These are phyloP conservation scores for Irpex rosettiformis DNA, from an alignment of 1,284 basidiomycete species.

Conservation along the genomic window DNA sequence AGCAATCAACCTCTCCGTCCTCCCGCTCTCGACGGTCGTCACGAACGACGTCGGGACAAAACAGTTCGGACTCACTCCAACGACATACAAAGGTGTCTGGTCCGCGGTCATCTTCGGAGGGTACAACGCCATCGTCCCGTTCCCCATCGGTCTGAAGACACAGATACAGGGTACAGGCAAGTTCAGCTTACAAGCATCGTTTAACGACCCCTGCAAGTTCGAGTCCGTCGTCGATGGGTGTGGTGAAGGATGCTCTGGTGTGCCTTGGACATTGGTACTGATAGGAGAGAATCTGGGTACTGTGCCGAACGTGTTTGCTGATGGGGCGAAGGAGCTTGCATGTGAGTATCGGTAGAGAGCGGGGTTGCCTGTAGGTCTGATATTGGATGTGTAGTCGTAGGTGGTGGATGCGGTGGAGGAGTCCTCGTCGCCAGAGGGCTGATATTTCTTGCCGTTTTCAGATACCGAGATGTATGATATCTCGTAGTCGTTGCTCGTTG, in stretches of 20 bases:
- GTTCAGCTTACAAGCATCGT: neutral
- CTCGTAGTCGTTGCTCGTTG: neutral
- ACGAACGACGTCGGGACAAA: constrained; percentile 16
- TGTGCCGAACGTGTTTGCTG: neutral
- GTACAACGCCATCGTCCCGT: constrained; percentile 6
- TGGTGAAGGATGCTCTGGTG: neutral
- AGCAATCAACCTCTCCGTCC: constrained; percentile 3
- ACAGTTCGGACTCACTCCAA: constrained; percentile 14
- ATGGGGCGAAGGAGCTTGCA: neutral
- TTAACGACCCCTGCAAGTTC: too few relatives aligned
- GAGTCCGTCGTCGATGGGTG: neutral
- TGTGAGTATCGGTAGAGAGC: neutral
- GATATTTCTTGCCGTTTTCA: neutral
- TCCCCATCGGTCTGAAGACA: neutral
- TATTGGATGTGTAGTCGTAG: neutral
- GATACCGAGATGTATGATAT: neutral
- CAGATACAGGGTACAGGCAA: constrained; percentile 2
- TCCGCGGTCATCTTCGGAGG: constrained; percentile 4
- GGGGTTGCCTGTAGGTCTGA: neutral
- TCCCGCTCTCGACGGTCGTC: constrained; percentile 12
- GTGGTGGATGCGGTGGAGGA: neutral
- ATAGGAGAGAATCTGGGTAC: neutral
- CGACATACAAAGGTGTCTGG: constrained; percentile 9
- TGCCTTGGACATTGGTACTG: neutral
- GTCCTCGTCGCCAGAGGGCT: neutral